Percentiles rank a stretch among this genome's conserved stretches.
Conservation (phyloP, 805 yeast species). For the Metschnikowia gruessii region DNA sequence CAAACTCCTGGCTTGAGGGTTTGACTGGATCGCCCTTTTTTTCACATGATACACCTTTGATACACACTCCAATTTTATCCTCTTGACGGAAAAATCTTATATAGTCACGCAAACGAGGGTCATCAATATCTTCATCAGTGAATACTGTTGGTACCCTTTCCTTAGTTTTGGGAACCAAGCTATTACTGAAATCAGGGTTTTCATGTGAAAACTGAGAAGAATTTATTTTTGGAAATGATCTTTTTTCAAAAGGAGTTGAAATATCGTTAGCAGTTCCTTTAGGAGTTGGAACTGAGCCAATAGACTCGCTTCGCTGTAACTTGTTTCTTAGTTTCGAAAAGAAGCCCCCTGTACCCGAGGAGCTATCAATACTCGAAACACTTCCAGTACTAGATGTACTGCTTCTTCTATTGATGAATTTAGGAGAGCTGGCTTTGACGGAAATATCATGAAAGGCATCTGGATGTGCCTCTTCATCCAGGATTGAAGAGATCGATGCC, state of each 20-base stretch:
- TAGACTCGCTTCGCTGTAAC: too few relatives aligned
- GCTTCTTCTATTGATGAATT: constrained; percentile 18
- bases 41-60: not conserved
- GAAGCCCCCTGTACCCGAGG: not conserved
- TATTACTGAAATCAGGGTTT: too few relatives aligned
- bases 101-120: constrained; percentile 38
- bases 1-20: not conserved
- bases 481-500: constrained; percentile 32
- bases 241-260: too few relatives aligned
- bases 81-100: constrained; percentile 33
- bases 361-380: constrained; percentile 16
- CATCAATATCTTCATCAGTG: constrained; percentile 20
- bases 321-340: too few relatives aligned
- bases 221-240: too few relatives aligned
- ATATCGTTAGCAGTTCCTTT: too few relatives aligned
- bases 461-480: constrained; percentile 22
- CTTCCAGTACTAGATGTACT: constrained; percentile 21
- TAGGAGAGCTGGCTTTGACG: constrained; percentile 7
- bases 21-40: not conserved
- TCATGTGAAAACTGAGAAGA: too few relatives aligned
- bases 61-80: constrained; percentile 11
- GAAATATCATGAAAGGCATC: constrained; percentile 1
- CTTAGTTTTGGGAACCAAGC: too few relatives aligned
- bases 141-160: constrained; percentile 22
- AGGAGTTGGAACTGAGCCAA: too few relatives aligned